phyloP scores from a whole-genome alignment of 192 early-diverging fungal species.

The Coemansia sp. region DNA sequence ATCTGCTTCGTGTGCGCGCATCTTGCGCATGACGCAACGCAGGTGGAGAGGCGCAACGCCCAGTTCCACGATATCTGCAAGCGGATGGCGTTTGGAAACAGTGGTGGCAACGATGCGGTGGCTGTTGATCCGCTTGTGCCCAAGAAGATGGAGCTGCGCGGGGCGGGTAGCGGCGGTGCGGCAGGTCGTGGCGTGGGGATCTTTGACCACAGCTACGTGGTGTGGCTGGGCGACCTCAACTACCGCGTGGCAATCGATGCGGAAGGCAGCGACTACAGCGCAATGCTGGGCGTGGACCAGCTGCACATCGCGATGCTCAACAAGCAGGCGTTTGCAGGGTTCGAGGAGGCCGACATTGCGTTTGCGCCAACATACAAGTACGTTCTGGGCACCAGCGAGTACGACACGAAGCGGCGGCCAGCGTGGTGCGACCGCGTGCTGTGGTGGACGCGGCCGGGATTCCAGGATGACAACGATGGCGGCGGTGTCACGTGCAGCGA shows the following conservation, averaged over 20 bases:
- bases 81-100: constrained; percentile 60
- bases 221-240: constrained; percentile 96
- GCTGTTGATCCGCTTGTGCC: constrained; percentile 34
- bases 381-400: constrained; percentile 76
- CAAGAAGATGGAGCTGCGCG: neutral
- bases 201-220: constrained; percentile 71
- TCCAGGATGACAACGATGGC: constrained; percentile 13
- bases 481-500: constrained; percentile 21
- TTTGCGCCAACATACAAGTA: constrained; percentile 96
- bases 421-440: constrained; percentile 95
- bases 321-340: constrained; percentile 77
- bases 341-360: constrained; percentile 73
- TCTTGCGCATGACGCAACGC: constrained; percentile 79
- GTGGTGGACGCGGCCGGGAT: constrained; percentile 69
- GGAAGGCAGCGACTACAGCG: constrained; percentile 60
- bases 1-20: constrained; percentile 89
- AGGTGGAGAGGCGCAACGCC: constrained; percentile 80
- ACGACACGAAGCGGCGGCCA: constrained; percentile 84
- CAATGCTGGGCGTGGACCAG: constrained; percentile 82
- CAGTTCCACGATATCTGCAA: constrained; percentile 86
- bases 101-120: constrained; percentile 17
- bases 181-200: constrained; percentile 47
- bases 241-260: constrained; percentile 79
- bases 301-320: constrained; percentile 64
- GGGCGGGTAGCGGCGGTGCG: neutral